Base-by-base conservation (phyloP, 73 alveolate species). In the Durusdinium trenchii region DNA sequence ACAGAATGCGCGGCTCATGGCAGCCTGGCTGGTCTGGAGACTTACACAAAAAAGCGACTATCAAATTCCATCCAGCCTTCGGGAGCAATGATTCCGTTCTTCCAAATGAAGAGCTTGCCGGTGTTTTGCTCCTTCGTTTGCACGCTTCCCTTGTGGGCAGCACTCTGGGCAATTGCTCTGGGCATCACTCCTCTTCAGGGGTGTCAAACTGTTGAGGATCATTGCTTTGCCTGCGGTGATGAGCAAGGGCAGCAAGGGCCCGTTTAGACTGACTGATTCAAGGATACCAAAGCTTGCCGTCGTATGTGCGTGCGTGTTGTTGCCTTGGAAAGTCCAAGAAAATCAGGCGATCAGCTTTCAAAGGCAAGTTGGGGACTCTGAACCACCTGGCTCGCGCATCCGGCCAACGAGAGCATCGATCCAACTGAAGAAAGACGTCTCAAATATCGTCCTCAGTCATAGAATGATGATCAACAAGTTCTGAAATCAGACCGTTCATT, bases 191-290 rank as follows among this genome's bases (percentile, higher is more conserved):
- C 98, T 91, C 98, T 42, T 91, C 98, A 9, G 98, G 98, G 46
- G 98, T 91, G 67, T 91, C 98, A 78, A 91, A 91, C 57, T 91
- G 98, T 76, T 91, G 98, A 40, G 98, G 98, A 69, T 91, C 98
- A 36, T 91, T 91, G 89, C 98, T 91, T 43, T 48, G 98, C 98
- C 98, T 91, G 45, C 89, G 64, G 30, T 4, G 46, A 23, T 78
- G 87, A 28, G 42, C 84, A 1, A 32, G 73, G 18, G 73, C 1
- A 60, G 30, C 73, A 60, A 23, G 30, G 69, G 23, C 69, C 69
- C 69, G 32, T 57, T 57, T 57, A 23, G 69, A 57, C 12, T 57
- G n/a, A n/a, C 69, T 57, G 69, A 23, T 57, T 12, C 69, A 57
- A 57, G 23, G 23, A 57, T 16, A 57, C 32, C 23, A 12, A 12